Conservation (phyloP, 768 basidiomycete species). For the Cubamyces lactineus region DNA sequence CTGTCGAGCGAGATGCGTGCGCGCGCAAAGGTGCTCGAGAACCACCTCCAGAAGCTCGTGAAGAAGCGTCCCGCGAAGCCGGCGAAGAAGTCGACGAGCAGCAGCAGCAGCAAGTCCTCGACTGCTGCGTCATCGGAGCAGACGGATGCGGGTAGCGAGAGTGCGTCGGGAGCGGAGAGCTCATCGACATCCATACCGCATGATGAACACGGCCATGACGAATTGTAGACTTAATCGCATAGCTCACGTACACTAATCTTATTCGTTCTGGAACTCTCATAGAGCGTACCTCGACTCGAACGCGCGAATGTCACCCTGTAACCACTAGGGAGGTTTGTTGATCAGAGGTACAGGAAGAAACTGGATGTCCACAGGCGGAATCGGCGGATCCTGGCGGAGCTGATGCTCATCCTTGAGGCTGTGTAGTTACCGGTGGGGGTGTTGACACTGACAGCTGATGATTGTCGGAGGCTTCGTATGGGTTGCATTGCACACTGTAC, state of each 20-base stretch:
- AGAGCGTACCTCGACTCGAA: no score
- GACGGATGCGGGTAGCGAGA: conserved; percentile 9
- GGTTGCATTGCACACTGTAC: no score
- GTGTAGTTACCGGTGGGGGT: no score
- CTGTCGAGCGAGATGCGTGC: conserved; percentile 85
- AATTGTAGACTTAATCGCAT: conserved; percentile 28
- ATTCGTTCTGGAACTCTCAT: conserved; percentile 3
- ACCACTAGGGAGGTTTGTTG: no score
- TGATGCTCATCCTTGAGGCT: no score
- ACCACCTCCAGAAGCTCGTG: conserved; percentile 65
- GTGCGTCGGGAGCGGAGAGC: conserved; percentile 22
- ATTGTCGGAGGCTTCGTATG: no score
- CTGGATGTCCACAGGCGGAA: no score
- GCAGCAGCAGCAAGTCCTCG: conserved; percentile 14
- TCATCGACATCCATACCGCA: conserved; percentile 10
- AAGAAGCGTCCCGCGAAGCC: conserved; percentile 70
- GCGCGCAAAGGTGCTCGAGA: conserved; percentile 79
- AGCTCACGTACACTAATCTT: conserved; percentile 23
- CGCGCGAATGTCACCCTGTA: no score
- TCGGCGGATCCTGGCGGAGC: no score
- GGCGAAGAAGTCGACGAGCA: conserved; percentile 48
- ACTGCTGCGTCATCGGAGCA: conserved; percentile 31
- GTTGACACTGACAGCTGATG: no score
- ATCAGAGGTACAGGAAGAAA: no score
- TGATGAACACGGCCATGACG: conserved; percentile 25